phyloP scores from a whole-genome alignment of 768 basidiomycete genomes.

The Jaapia argillacea region DNA sequence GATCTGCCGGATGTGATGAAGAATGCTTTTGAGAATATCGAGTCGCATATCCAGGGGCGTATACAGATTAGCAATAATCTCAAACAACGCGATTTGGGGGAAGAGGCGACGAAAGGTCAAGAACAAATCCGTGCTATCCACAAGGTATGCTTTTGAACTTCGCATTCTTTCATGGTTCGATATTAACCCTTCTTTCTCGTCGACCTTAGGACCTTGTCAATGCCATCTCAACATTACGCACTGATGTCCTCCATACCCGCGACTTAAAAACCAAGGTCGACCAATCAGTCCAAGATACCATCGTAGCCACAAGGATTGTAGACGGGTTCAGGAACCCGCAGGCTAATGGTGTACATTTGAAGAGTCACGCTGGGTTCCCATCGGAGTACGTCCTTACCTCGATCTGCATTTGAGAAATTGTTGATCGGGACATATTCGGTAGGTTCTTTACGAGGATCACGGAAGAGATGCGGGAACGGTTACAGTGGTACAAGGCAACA shows the following conservation, averaged over 20 bases:
- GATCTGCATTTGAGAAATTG: conserved; percentile 1
- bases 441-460: conserved; percentile 71
- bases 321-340: conserved; percentile 75
- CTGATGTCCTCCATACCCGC: conserved; percentile 54
- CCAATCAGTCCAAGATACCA: conserved; percentile 72
- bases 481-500: conserved; percentile 72
- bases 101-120: conserved; percentile 64
- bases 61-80: conserved; percentile 75
- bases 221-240: conserved; percentile 49
- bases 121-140: conserved; percentile 57
- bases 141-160: conserved; percentile 34
- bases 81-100: conserved; percentile 65
- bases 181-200: background rate
- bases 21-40: conserved; percentile 54
- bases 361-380: conserved; percentile 75
- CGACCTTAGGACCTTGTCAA: conserved; percentile 50
- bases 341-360: conserved; percentile 57
- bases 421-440: background rate
- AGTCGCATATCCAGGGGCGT: conserved; percentile 73
- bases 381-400: conserved; percentile 46
- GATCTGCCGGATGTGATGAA: conserved; percentile 67
- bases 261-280: conserved; percentile 71
- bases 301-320: conserved; percentile 64
- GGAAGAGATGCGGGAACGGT: conserved; percentile 58
- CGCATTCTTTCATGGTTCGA: background rate